Conservation (phyloP, 1,284 basidiomycete genomes). For the Naganishia liquefaciens region DNA sequence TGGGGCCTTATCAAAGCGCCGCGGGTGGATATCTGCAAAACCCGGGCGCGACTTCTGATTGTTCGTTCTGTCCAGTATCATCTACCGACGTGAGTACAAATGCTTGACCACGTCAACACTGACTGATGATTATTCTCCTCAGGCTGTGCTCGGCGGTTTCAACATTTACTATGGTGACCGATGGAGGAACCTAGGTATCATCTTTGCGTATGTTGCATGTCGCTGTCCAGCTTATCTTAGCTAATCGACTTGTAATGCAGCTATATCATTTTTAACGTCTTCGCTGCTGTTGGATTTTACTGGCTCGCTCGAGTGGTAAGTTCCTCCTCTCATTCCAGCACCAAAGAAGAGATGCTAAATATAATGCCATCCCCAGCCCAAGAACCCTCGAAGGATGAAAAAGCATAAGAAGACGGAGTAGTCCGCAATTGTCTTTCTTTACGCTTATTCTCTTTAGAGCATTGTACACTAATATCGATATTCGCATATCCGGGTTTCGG, state of each 20-base stretch:
- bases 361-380: neutral
- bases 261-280: constrained; percentile 64
- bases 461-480: no score
- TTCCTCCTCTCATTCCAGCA: neutral
- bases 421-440: no score
- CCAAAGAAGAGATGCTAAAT: neutral
- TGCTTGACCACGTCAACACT: neutral
- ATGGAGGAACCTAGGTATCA: constrained; percentile 61
- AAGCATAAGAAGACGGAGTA: constrained; percentile 21
- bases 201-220: constrained; percentile 54
- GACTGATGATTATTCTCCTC: neutral
- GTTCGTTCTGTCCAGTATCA: constrained; percentile 54
- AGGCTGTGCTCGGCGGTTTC: constrained; percentile 60
- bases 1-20: constrained; percentile 47
- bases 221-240: no score
- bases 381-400: constrained; percentile 22
- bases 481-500: no score
- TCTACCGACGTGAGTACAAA: constrained; percentile 56
- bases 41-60: constrained; percentile 44
- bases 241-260: constrained; percentile 20
- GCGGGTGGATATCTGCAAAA: constrained; percentile 51
- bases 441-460: no score
- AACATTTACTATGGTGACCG: constrained; percentile 61
- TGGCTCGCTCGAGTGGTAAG: constrained; percentile 47
- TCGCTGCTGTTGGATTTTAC: constrained; percentile 48